A percentile compares a stretch with the other conserved stretches of the same genome.
These are phyloP conservation scores for Aeschynomene evenia DNA, from an alignment of 306 rosid species.

Conservation along the genomic window DNA sequence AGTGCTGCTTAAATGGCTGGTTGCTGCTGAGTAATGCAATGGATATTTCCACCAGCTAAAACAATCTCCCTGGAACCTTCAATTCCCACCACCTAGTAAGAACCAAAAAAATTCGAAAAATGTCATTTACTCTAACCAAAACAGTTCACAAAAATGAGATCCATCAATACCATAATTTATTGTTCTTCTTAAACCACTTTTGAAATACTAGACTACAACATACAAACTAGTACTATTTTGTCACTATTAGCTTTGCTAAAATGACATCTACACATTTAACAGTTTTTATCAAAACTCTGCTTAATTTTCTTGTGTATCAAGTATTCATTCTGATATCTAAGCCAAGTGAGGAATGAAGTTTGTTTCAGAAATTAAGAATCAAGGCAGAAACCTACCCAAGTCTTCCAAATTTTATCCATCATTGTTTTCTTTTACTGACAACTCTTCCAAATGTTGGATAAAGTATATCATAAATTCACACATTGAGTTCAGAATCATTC, in stretches of 20 bases:
- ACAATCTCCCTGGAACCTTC: slow-evolving; percentile 95
- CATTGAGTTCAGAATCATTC: slow-evolving; percentile 10
- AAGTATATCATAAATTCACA: slow-evolving; percentile 8
- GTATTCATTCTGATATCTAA: neutral
- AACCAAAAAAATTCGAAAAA: slow-evolving; percentile 17
- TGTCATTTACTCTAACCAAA: slow-evolving; percentile 19
- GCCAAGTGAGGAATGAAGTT: neutral
- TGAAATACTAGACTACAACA: neutral
- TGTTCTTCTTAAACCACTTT: neutral
- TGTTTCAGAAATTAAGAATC: neutral
- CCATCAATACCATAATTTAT: neutral
- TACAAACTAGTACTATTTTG: neutral
- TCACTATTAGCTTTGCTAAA: neutral
- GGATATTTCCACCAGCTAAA: slow-evolving; percentile 88
- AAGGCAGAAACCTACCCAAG: neutral
- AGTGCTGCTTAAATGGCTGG: slow-evolving; percentile 44
- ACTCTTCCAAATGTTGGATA: slow-evolving; percentile 2
- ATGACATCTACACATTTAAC: slow-evolving; percentile 2
- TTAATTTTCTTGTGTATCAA: slow-evolving; percentile 1
- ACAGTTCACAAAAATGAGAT: neutral
- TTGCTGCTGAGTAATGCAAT: slow-evolving; percentile 94
- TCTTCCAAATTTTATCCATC: neutral
- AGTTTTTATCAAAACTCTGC: neutral
- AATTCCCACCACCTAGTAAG: slow-evolving; percentile 74
- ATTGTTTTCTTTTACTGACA: neutral